These are phyloP conservation scores for Volvariella volvacea DNA, from an alignment of 1,284 basidiomycete species.

Conservation along the genomic window DNA sequence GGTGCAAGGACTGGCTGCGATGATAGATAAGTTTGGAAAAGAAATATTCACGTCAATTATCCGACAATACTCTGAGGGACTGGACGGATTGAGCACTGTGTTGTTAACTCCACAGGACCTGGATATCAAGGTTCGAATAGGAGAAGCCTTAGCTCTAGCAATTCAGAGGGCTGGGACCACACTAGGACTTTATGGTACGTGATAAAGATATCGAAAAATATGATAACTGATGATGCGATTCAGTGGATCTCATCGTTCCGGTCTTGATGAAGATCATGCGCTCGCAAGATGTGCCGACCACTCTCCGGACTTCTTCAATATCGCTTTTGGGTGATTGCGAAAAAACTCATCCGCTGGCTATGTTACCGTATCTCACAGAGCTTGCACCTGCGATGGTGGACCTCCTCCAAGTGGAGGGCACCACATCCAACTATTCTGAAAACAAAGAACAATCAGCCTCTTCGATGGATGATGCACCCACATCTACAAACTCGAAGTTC, in stretches of 20 bases:
- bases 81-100: constrained; percentile 41
- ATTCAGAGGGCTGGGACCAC: constrained; percentile 71
- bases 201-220: not conserved
- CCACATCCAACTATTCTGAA: constrained; percentile 20
- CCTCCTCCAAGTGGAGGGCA: constrained; percentile 71
- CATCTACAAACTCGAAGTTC: constrained; percentile 54
- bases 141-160: constrained; percentile 82
- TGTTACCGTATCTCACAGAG: constrained; percentile 58
- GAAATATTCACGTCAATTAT: constrained; percentile 67
- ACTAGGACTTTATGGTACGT: constrained; percentile 64
- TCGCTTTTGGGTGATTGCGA: constrained; percentile 75
- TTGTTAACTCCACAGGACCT: constrained; percentile 60
- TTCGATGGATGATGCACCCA: constrained; percentile 50
- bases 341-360: constrained; percentile 53
- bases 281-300: constrained; percentile 53
- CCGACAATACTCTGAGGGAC: constrained; percentile 50
- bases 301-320: constrained; percentile 76
- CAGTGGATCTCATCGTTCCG: constrained; percentile 71
- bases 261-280: constrained; percentile 59
- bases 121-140: constrained; percentile 76
- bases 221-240: constrained; percentile 4
- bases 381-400: constrained; percentile 68
- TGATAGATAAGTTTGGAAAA: constrained; percentile 74
- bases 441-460: constrained; percentile 9
- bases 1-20: constrained; percentile 80